phyloP scores from a whole-genome alignment of 2,329 filamentous ascomycete species.

The Diaporthe helianthi region DNA sequence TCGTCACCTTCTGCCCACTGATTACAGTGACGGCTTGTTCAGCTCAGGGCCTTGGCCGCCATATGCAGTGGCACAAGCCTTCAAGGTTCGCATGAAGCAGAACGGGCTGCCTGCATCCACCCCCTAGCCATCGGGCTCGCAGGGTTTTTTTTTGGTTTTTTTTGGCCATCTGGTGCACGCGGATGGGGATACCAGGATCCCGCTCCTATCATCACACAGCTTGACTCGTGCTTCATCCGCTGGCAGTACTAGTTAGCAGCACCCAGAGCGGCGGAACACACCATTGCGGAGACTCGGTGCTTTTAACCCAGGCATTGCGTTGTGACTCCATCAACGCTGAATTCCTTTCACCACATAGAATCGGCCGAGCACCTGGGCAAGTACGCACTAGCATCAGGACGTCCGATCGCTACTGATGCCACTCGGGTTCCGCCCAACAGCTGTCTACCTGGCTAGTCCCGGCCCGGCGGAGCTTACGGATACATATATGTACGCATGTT shows the following conservation, averaged over 20 bases:
- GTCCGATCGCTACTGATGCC: background rate
- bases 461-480: background rate
- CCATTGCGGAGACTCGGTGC: background rate
- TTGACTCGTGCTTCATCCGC: constrained; percentile 15
- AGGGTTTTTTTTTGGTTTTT: background rate
- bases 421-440: background rate
- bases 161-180: background rate
- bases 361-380: background rate
- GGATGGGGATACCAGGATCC: constrained; percentile 4
- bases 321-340: background rate
- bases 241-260: background rate
- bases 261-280: background rate
- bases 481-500: too few species aligned
- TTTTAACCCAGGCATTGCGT: background rate
- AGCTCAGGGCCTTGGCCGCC: background rate
- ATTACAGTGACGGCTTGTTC: background rate
- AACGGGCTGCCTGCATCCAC: background rate
- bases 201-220: constrained; percentile 12
- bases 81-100: background rate
- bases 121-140: background rate
- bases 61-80: background rate
- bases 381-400: background rate
- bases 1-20: background rate
- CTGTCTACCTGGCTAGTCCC: background rate
- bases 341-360: background rate